These are phyloP conservation scores for Yamadazyma trypodendri DNA, from an alignment of 1,139 yeast genomes.

Conservation along the genomic window DNA sequence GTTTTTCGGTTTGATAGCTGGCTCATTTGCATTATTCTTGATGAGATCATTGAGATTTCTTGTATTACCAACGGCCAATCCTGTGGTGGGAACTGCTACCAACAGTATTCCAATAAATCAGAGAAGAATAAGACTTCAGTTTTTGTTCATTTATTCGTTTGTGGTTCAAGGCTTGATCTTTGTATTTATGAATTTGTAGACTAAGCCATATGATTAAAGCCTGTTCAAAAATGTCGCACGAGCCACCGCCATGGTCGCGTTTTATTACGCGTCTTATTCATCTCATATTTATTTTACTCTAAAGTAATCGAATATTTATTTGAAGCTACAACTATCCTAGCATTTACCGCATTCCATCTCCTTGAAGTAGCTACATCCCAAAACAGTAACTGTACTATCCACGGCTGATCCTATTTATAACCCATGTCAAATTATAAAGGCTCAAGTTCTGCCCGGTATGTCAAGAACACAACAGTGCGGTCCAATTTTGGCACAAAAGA, in stretches of 20 bases:
- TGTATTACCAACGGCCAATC: slow-evolving; percentile 57
- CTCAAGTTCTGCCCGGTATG: slow-evolving; percentile 55
- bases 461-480: slow-evolving; percentile 34
- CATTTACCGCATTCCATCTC: too few relatives aligned
- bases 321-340: too few relatives aligned
- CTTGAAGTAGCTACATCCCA: too few relatives aligned
- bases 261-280: neutral
- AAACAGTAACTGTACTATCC: too few relatives aligned
- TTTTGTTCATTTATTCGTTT: slow-evolving; percentile 82
- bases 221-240: too few relatives aligned
- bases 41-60: slow-evolving; percentile 83
- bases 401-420: too few relatives aligned
- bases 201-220: too few relatives aligned
- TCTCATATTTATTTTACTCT: neutral
- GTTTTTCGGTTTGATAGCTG: slow-evolving; percentile 40
- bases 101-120: slow-evolving; percentile 63
- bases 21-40: slow-evolving; percentile 62
- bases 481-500: slow-evolving; percentile 12
- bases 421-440: slow-evolving; percentile 48
- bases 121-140: slow-evolving; percentile 81
- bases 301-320: too few relatives aligned
- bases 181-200: slow-evolving; percentile 29
- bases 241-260: too few relatives aligned
- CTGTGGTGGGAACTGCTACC: slow-evolving; percentile 33
- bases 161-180: slow-evolving; percentile 63